These are phyloP conservation scores for Metschnikowia anglica DNA, from an alignment of 805 yeast genomes.

Conservation along the genomic window DNA sequence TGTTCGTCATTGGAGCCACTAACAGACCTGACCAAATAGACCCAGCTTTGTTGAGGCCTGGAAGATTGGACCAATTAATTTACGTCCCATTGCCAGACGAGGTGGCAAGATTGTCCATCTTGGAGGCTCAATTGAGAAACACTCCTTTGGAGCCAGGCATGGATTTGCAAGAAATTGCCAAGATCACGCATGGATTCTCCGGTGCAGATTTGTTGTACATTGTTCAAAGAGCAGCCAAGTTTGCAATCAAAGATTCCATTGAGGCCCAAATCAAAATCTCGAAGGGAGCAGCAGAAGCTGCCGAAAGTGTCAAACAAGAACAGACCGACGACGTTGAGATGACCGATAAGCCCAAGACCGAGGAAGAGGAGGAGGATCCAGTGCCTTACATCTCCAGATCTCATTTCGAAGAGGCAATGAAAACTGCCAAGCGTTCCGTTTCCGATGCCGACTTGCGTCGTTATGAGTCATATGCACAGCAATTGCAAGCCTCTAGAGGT, in stretches of 20 bases:
- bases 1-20: slow-evolving; percentile 98
- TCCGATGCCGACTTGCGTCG: slow-evolving; percentile 97
- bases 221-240: slow-evolving; percentile 98
- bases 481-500: slow-evolving; percentile 93
- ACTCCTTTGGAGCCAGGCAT: slow-evolving; percentile 98
- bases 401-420: slow-evolving; percentile 99
- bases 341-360: slow-evolving; percentile 33
- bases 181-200: slow-evolving; percentile 94
- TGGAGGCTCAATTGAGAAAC: slow-evolving; percentile 95
- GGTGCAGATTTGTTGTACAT: slow-evolving; percentile 98
- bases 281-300: slow-evolving; percentile 38
- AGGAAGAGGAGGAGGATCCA: slow-evolving; percentile 73
- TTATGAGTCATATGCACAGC: slow-evolving; percentile 97
- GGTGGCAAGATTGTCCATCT: slow-evolving; percentile 86
- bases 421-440: slow-evolving; percentile 97
- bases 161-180: slow-evolving; percentile 83
- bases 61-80: slow-evolving; percentile 96
- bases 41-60: slow-evolving; percentile 98
- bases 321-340: slow-evolving; percentile 49
- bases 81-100: slow-evolving; percentile 99
- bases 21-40: slow-evolving; percentile 99
- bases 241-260: slow-evolving; percentile 96
- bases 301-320: slow-evolving; percentile 35
- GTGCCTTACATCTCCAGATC: slow-evolving; percentile 93
- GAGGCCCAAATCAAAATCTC: slow-evolving; percentile 58